These are phyloP conservation scores for Lasiosphaeris hirsuta DNA, from an alignment of 495 filamentous ascomycete species.

Conservation along the genomic window DNA sequence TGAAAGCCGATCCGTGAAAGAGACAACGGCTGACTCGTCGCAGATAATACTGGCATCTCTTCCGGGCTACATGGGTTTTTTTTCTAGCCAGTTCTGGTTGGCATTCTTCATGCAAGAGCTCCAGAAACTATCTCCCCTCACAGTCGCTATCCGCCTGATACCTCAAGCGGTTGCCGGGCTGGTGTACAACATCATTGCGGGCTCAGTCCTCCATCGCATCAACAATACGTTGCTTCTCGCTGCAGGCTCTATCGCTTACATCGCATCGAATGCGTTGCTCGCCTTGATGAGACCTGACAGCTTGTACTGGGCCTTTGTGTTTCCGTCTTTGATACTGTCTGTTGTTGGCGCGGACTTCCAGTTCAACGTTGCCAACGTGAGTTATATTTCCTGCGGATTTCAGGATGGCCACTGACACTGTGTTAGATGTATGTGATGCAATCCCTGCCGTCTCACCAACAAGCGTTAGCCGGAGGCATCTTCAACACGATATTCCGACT, in stretches of 20 bases:
- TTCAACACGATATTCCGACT: constrained; percentile 57
- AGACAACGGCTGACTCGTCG: constrained; percentile 19
- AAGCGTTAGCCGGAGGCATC: constrained; percentile 56
- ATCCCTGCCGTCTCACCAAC: constrained; percentile 51
- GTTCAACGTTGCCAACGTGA: constrained; percentile 60
- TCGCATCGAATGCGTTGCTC: constrained; percentile 44
- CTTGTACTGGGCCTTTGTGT: constrained; percentile 57
- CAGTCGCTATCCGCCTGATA: constrained; percentile 54
- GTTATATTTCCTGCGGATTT: constrained; percentile 14
- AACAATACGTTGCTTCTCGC: constrained; percentile 49
- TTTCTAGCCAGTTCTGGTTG: constrained; percentile 49
- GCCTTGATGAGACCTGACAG: constrained; percentile 35
- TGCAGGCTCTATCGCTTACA: constrained; percentile 43
- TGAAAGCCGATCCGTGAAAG: not conserved
- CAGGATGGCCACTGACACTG: not conserved
- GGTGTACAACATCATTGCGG: constrained; percentile 47
- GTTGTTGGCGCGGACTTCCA: constrained; percentile 59
- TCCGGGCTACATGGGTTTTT: constrained; percentile 54
- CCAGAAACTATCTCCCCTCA: constrained; percentile 44
- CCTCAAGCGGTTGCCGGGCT: constrained; percentile 54
- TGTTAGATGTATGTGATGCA: constrained; percentile 53
- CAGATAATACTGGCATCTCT: constrained; percentile 50
- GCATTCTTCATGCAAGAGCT: constrained; percentile 56
- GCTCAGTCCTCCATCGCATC: constrained; percentile 47
- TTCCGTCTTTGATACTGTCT: constrained; percentile 50